phyloP scores from a whole-genome alignment of 345 rosid species.

The Arabis alpina region DNA sequence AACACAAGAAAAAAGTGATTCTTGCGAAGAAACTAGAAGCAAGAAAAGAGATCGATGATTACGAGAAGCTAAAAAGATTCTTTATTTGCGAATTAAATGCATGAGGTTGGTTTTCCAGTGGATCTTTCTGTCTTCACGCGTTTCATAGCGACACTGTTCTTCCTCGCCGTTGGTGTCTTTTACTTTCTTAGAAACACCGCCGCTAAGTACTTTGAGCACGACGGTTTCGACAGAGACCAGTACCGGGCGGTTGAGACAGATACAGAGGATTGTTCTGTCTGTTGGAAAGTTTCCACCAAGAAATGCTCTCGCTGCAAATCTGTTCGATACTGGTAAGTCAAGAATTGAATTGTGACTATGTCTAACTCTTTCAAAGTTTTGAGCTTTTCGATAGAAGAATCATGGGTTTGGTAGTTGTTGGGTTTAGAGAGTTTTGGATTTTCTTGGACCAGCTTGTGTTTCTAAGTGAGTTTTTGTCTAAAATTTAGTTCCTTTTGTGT shows the following conservation, averaged over 20 bases:
- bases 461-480: background rate
- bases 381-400: constrained; percentile 17
- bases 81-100: constrained; percentile 57
- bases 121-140: constrained; percentile 83
- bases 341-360: background rate
- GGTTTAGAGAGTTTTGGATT: background rate
- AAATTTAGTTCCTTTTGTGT: constrained; percentile 4
- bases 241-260: background rate
- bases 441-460: constrained; percentile 18
- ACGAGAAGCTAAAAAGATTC: background rate
- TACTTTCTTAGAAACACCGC: constrained; percentile 73
- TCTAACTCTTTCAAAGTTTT: background rate
- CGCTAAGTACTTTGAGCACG: constrained; percentile 72
- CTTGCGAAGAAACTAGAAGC: constrained; percentile 21
- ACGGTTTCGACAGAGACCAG: constrained; percentile 60
- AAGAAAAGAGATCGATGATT: constrained; percentile 37
- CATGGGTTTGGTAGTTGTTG: constrained; percentile 12
- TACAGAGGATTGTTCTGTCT: constrained; percentile 41
- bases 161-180: constrained; percentile 61
- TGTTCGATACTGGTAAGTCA: constrained; percentile 54
- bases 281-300: constrained; percentile 43
- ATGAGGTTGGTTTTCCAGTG: constrained; percentile 66
- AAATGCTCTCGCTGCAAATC: constrained; percentile 67
- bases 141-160: constrained; percentile 53
- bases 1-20: constrained; percentile 7